Base-by-base conservation (phyloP, 140 eudicot species). In the Erigeron philadelphicus region DNA sequence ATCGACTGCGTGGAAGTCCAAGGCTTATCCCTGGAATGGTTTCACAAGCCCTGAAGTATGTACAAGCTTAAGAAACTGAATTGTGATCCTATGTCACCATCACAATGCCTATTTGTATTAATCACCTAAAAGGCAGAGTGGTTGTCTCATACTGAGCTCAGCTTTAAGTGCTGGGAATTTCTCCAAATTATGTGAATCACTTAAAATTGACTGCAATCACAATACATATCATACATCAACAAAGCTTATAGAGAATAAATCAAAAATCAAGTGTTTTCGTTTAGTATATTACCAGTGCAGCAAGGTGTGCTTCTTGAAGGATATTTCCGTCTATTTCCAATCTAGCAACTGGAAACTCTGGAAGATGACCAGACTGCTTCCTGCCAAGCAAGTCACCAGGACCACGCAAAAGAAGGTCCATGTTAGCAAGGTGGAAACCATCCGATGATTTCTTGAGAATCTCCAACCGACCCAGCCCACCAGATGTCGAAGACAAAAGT, bases 341-440 rank as follows among this genome's bases (percentile, higher is more conserved):
- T 79, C 99, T 81, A 8, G 97, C 90, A 79, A 94, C 67, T 17
- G 99, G 97, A 73, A 94, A 94, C 77, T 94, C 97, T 0, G 99
- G 99, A 70, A 94, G 85, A 71, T 94, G 99, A 11, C 99, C 99
- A 0, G 99, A 94, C 82, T 94, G 99, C 64, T 89, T 94, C 78
- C 83, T 94, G 19, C 99, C 99, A 68, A 94, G 95, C 82, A 94
- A 82, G 73, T 94, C 99, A 50, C 99, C 99, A 25, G 99, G 99
- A 8, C 99, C 99, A 68, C 99, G 95, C 17, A 84, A 70, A 52
- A 89, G 48, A 23, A 94, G 94, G 72, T 94, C 99, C 84, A 85
- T 90, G 18, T 81, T 87, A 9, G 99, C 99, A 43, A 94, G 85
- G 66, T 87, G 75, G 79, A 89, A 94, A 35, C 97, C 99, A 77